phyloP scores from a whole-genome alignment of 495 filamentous ascomycete species.

The Lepraria neglecta region DNA sequence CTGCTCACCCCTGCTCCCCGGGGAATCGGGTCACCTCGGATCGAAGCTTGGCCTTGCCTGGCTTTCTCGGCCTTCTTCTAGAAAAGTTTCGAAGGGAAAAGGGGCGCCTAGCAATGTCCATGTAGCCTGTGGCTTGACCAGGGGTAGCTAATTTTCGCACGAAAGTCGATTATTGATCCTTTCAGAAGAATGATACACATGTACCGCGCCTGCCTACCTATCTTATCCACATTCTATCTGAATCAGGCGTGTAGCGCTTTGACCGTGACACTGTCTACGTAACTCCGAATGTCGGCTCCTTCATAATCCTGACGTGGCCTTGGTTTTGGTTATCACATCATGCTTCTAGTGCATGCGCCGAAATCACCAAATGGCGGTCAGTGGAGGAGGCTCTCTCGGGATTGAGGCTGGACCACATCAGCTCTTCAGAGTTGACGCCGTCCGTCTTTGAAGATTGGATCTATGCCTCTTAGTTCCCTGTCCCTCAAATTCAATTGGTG shows the following conservation, averaged over 20 bases:
- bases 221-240: too few relatives aligned
- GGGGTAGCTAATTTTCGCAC: too few relatives aligned
- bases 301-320: constrained; percentile 1
- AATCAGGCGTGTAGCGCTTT: neutral
- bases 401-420: neutral
- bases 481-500: neutral
- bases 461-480: too few relatives aligned
- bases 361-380: constrained; percentile 11
- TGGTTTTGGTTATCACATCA: constrained; percentile 5
- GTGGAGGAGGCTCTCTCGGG: constrained; percentile 1
- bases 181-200: too few relatives aligned
- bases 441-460: neutral
- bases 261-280: neutral
- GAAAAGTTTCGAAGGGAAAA: constrained; percentile 6
- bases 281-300: constrained; percentile 3
- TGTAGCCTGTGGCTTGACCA: too few relatives aligned
- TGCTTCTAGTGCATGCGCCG: neutral
- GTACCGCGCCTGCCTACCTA: too few relatives aligned
- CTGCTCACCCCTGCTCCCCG: neutral
- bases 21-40: constrained; percentile 9
- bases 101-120: neutral
- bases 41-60: constrained; percentile 7
- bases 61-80: constrained; percentile 2
- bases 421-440: constrained; percentile 8
- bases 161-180: too few relatives aligned